Evolutionary conservation across 2,329 filamentous ascomycete species (phyloP), one percentile per base, ranked within the genome.

Genomic region (Aureobasidium subglaciale): DNA sequence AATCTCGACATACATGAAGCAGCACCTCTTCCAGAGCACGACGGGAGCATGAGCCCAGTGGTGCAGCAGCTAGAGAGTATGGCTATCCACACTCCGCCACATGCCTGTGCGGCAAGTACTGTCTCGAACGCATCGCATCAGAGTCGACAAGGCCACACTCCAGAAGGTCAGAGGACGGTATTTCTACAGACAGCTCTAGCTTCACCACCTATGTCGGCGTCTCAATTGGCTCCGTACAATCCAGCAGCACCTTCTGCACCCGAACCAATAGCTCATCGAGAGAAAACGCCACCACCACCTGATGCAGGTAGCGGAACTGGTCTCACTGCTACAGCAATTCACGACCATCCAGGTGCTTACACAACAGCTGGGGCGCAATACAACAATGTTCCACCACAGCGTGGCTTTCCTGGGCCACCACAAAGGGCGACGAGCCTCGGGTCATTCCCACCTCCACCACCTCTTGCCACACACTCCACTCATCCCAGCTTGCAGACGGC

Each of bases 211-310:
- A 63, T 73, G 30, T 76, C 61, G 40, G 46, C 60, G 34, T 54
- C 63, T 85, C 75, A 71, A 7, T 85, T 85, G 0, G 83, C 88
- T 73, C 81, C 86, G 2, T 91, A 91, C 66, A 91, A 91, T 65
- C 88, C 88, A 3, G 87, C 88, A 0, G 87, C 87, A 1, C 88
- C 88, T 4, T 78, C 86, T 0, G 86, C 86, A 0, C 86, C 87
- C 0, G 87, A 91, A 67, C 76, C 80, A 20, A 83, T 90, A 50
- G 75, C 79, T 18, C 82, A 88, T 67, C 79, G 88, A 45, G 88
- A 91, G 69, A 90, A 90, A 77, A 92, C 88, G 0, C 88, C 87
- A 1, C 83, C 88, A 4, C 86, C 85, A 3, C 80, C 84, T 30
- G 87, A 90, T 63, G 82, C 77, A 35, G 80, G 76, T 11, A 72